phyloP scores from a whole-genome alignment of 2,329 filamentous ascomycete genomes.

The Ceratocystis smalleyi region DNA sequence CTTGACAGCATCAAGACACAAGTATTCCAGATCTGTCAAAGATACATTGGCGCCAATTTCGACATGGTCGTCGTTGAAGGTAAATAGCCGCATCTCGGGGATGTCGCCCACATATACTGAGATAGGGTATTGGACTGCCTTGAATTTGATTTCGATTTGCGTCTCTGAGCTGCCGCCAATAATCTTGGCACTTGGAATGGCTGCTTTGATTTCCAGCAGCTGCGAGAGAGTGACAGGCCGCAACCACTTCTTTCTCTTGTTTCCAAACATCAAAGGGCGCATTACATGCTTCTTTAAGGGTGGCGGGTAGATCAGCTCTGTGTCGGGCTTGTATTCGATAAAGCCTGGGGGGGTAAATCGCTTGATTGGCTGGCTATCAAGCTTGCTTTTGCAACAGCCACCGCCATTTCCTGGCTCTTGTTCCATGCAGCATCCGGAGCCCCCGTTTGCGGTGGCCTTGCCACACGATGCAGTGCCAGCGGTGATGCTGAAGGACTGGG shows the following conservation, averaged over 20 bases:
- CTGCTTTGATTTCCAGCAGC: slow-evolving; percentile 78
- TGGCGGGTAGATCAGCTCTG: slow-evolving; percentile 88
- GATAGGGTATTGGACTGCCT: slow-evolving; percentile 74
- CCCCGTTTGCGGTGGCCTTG: slow-evolving; percentile 31
- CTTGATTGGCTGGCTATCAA: slow-evolving; percentile 38
- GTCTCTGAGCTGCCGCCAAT: slow-evolving; percentile 95
- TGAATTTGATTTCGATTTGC: slow-evolving; percentile 97
- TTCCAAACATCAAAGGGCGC: slow-evolving; percentile 72
- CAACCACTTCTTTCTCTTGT: slow-evolving; percentile 89
- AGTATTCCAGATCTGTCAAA: slow-evolving; percentile 75
- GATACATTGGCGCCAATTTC: slow-evolving; percentile 88
- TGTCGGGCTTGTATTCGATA: slow-evolving; percentile 86
- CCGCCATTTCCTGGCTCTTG: slow-evolving; percentile 32
- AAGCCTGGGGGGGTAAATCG: slow-evolving; percentile 76
- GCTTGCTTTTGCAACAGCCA: slow-evolving; percentile 46
- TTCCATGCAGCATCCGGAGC: slow-evolving; percentile 57
- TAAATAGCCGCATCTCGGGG: slow-evolving; percentile 68
- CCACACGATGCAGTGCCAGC: slow-evolving; percentile 27
- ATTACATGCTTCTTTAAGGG: slow-evolving; percentile 68
- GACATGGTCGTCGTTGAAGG: slow-evolving; percentile 63
- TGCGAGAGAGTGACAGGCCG: slow-evolving; percentile 75
- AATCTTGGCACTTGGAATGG: slow-evolving; percentile 73
- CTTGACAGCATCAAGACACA: slow-evolving; percentile 63
- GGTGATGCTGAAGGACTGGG: slow-evolving; percentile 64
- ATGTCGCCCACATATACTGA: slow-evolving; percentile 93